Conservation (phyloP, 1,284 basidiomycete genomes). For the Rhodotorula sp. region DNA sequence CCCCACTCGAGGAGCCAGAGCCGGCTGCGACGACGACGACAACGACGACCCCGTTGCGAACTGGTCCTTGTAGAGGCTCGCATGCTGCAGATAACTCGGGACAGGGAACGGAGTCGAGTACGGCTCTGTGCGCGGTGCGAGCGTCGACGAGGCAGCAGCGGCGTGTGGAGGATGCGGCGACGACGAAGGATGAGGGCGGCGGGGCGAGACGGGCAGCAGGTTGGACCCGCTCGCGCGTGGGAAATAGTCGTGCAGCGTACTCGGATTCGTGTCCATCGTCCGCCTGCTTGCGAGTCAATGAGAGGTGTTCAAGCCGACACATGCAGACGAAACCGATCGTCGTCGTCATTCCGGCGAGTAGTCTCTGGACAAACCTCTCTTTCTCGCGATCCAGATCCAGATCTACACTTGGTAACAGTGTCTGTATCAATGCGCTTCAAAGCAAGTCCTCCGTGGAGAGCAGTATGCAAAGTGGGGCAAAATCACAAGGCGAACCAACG, state of each 20-base stretch:
- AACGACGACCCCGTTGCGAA: constrained; percentile 26
- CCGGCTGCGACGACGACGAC: background rate
- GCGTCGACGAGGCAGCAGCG: background rate
- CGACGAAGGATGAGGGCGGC: background rate
- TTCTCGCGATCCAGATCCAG: no score
- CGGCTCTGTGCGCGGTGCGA: constrained; percentile 1
- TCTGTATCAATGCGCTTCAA: no score
- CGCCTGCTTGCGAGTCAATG: background rate
- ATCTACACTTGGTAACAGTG: no score
- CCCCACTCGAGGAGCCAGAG: background rate
- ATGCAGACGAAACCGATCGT: no score
- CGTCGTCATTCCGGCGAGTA: no score
- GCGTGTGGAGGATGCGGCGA: background rate
- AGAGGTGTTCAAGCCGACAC: background rate
- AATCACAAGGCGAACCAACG: no score
- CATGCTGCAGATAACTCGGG: constrained; percentile 30
- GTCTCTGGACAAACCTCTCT: no score
- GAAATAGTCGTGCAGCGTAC: constrained; percentile 6
- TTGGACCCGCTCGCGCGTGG: constrained; percentile 19
- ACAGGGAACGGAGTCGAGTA: constrained; percentile 28
- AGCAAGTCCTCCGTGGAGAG: no score
- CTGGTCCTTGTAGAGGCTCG: constrained; percentile 8
- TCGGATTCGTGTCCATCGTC: background rate
- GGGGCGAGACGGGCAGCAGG: constrained; percentile 22
- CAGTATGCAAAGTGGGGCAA: no score